phyloP scores from a whole-genome alignment of 169 alveolate species.

The Plasmodium reichenowi region DNA sequence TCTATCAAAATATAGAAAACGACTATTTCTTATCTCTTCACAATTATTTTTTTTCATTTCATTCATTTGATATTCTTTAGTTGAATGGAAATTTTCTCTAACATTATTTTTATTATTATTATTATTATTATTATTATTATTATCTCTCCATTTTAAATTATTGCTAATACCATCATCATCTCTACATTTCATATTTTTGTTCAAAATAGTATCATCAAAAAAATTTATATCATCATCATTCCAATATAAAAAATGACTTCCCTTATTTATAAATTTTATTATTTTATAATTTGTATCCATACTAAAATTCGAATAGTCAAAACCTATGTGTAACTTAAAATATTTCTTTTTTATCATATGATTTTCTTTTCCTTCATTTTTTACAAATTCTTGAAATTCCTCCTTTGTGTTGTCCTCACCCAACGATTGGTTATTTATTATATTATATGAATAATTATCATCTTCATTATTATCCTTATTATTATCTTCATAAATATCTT shows the following conservation, averaged over 20 bases:
- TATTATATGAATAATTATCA: neutral
- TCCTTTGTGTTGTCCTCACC: neutral
- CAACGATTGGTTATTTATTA: too few relatives aligned
- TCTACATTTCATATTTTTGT: too few relatives aligned
- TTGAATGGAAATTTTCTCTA: neutral
- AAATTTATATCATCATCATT: constrained; percentile 24
- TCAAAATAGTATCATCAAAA: too few relatives aligned
- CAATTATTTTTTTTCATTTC: constrained; percentile 76
- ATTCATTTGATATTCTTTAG: constrained; percentile 75
- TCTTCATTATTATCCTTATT: neutral
- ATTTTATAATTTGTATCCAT: constrained; percentile 49
- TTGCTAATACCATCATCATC: too few relatives aligned
- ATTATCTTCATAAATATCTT: neutral
- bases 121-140: neutral
- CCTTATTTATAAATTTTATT: constrained; percentile 57
- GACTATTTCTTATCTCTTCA: constrained; percentile 73
- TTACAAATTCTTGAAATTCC: neutral
- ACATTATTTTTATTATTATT: neutral
- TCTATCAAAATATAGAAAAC: constrained; percentile 70
- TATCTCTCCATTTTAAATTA: too few relatives aligned
- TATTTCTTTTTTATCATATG: neutral
- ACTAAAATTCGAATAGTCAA: constrained; percentile 55
- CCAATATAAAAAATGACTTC: constrained; percentile 76
- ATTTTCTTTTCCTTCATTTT: neutral
- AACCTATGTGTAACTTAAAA: constrained; percentile 44